phyloP scores from a whole-genome alignment of 306 rosid genomes.

The Hippophae tibetana region DNA sequence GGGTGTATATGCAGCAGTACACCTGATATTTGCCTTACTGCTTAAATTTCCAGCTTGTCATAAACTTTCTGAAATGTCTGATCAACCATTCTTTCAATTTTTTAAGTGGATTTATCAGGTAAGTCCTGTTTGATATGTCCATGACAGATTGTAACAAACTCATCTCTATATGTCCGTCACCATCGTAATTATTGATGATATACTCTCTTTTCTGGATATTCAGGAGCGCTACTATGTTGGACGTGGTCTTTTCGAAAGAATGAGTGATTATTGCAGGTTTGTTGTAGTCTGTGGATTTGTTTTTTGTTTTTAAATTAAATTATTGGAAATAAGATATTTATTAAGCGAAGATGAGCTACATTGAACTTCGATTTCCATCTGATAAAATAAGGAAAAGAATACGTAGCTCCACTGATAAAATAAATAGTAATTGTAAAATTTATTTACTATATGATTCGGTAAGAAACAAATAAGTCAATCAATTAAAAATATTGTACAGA shows the following conservation, averaged over 20 bases:
- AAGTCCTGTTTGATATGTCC: conserved; percentile 15
- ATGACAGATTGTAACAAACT: conserved; percentile 2
- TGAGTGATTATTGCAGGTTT: conserved; percentile 83
- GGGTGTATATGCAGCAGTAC: conserved; percentile 71
- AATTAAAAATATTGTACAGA: no score
- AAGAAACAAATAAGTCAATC: no score
- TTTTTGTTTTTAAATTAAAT: no score
- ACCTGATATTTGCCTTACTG: conserved; percentile 47
- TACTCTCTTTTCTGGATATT: conserved; percentile 21
- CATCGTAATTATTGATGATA: conserved; percentile 3
- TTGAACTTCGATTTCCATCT: no score
- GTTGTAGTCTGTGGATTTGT: conserved; percentile 4
- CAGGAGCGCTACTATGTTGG: conserved; percentile 96
- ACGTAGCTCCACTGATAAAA: no score
- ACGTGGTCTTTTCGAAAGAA: conserved; percentile 83
- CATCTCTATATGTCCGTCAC: conserved; percentile 16
- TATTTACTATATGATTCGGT: no score
- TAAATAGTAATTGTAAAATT: no score
- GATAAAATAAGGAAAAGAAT: no score
- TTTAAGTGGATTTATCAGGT: conserved; percentile 98
- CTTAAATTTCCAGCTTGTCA: conserved; percentile 87
- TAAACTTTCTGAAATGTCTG: conserved; percentile 71
- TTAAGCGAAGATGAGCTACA: no score
- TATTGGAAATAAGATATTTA: no score
- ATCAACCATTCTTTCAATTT: conserved; percentile 88